Evolutionary conservation across 371 early-diverging fungal genomes (phyloP), one percentile per base, ranked within the genome.

Genomic region (Syncephalastrum sp.): DNA sequence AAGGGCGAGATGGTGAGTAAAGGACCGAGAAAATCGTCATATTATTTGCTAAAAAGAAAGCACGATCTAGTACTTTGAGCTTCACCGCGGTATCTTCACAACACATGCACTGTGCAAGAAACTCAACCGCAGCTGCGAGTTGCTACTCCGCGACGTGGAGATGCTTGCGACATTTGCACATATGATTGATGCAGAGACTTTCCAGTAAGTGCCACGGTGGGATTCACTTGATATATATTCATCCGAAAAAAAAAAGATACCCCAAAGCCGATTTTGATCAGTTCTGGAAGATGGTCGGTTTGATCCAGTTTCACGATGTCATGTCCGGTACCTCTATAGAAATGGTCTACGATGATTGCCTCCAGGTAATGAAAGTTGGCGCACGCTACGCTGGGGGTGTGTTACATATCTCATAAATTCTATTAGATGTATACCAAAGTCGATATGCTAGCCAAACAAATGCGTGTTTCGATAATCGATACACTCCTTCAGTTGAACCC

Each of bases 61-160:
- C 13, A 42, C 21, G 21, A 21, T n/a, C 4, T 57, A 73, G 74
- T 77, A 77, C 33, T 87, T 96, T 66, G 98, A 98, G 67, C 82
- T 97, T 14, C 98, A 98, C 70, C 88, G 98, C 44, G 98, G 98
- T 47, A 97, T 97, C 42, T 97, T 96, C 74, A 98, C 99, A 0
- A 82, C 94, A 1, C 98, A 97, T 66, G 94, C 93, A 0, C 65
- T 75, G 13, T 88, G 84, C 41, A 98, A 98, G 64, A 75, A 82
- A 50, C 84, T 82, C 57, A 98, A 98, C 67, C 84, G 99, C 4
- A 82, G 84, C 53, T 77, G 84, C 12, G 99, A 98, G 72, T 70
- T 88, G 3, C 70, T 96, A 64, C 69, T 98, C 24, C 83, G 93
- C 12, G 89, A 94, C 52, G 79, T 92, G 24, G 98, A 98, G 65